Conservation (phyloP, 179 eudicot genomes). For the Carnegiea gigantea region DNA sequence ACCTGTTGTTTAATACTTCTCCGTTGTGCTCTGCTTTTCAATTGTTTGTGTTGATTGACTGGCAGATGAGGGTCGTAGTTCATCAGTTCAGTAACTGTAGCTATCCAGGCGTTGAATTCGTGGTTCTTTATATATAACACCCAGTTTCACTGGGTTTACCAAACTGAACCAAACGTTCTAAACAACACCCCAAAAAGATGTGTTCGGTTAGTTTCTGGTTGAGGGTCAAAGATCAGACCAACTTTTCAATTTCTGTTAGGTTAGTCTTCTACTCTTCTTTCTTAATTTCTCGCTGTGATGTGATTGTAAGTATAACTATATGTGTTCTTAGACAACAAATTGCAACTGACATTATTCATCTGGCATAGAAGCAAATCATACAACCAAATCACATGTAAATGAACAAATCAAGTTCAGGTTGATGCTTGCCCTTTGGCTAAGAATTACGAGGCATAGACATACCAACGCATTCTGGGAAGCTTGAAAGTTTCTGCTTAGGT, state of each 20-base stretch:
- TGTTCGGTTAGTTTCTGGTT: neutral
- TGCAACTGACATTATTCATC: too few species aligned
- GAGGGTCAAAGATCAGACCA: neutral
- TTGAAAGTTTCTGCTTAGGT: neutral
- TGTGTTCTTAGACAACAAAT: too few species aligned
- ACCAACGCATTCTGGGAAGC: neutral
- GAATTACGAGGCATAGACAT: neutral
- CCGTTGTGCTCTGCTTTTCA: neutral
- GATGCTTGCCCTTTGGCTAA: neutral
- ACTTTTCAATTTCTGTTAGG: conserved; percentile 1
- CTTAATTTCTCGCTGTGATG: too few species aligned
- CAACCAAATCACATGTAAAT: too few species aligned
- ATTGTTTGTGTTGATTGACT: neutral
- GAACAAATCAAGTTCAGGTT: too few species aligned
- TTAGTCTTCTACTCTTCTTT: neutral
- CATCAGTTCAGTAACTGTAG: neutral
- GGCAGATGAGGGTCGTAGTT: neutral
- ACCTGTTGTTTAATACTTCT: neutral
- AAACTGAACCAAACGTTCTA: neutral
- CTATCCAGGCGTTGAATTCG: neutral
- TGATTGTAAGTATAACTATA: too few species aligned
- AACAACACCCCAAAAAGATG: neutral
- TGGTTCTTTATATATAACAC: neutral
- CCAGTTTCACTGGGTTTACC: neutral
- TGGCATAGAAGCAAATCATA: too few species aligned